Conservation (phyloP, 1,284 basidiomycete genomes). For the Ganoderma lingzhi region DNA sequence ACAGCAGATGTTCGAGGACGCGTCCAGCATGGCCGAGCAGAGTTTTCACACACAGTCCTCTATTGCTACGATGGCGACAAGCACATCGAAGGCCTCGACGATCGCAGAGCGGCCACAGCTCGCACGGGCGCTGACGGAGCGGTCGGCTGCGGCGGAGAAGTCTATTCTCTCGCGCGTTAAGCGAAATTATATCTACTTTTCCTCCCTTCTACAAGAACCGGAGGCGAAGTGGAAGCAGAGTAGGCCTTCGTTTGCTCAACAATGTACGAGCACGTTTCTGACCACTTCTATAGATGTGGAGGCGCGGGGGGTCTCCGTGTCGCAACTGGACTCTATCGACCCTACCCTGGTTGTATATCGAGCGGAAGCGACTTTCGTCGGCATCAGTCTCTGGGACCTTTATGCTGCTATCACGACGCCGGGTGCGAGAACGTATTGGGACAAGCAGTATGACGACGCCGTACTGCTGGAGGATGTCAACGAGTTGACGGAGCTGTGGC, state of each 20-base stretch:
- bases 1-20: constrained; percentile 71
- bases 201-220: constrained; percentile 95
- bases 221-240: constrained; percentile 97
- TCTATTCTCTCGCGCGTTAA: constrained; percentile 85
- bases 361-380: constrained; percentile 97
- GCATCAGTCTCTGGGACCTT: constrained; percentile 96
- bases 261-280: constrained; percentile 15
- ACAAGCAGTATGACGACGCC: constrained; percentile 90
- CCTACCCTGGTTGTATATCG: constrained; percentile 96
- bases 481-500: constrained; percentile 93
- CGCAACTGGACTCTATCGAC: constrained; percentile 97
- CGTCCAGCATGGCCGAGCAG: constrained; percentile 71
- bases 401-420: constrained; percentile 88
- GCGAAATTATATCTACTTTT: constrained; percentile 98
- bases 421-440: constrained; percentile 87
- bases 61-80: constrained; percentile 36
- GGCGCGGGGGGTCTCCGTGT: constrained; percentile 89
- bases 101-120: constrained; percentile 47
- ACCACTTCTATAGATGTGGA: constrained; percentile 55
- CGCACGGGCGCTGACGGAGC: constrained; percentile 50
- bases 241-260: constrained; percentile 46
- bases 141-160: constrained; percentile 74
- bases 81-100: constrained; percentile 38
- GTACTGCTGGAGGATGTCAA: constrained; percentile 89
- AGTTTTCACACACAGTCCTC: constrained; percentile 73